phyloP scores from a whole-genome alignment of 805 yeast genomes.

The Candida coleopterorum region DNA sequence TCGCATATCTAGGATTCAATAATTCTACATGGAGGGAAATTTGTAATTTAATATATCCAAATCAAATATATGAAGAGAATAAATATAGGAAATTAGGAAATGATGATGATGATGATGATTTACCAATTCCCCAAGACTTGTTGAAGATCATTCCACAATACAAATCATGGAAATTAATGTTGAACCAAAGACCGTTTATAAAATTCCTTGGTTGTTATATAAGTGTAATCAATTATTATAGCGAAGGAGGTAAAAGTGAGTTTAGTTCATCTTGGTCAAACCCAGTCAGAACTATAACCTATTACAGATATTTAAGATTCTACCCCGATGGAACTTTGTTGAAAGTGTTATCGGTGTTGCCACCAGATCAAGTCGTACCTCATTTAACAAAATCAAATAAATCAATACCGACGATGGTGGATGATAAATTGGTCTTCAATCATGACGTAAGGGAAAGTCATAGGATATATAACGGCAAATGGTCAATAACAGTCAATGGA shows the following conservation, averaged over 20 bases:
- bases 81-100: conserved; percentile 27
- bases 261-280: conserved; percentile 62
- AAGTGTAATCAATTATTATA: conserved; percentile 75
- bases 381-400: conserved; percentile 32
- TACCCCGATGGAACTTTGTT: conserved; percentile 73
- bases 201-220: conserved; percentile 83
- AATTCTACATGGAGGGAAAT: conserved; percentile 49
- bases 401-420: conserved; percentile 2
- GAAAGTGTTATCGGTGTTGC: conserved; percentile 63
- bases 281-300: conserved; percentile 81
- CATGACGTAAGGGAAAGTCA: conserved; percentile 24
- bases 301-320: conserved; percentile 81
- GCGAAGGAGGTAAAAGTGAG: conserved; percentile 75
- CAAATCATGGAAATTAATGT: conserved; percentile 46
- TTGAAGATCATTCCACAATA: conserved; percentile 25
- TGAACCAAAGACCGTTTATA: conserved; percentile 64
- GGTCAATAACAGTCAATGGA: conserved; percentile 56
- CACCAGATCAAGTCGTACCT: conserved; percentile 66
- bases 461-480: conserved; percentile 45
- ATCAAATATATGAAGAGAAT: conserved; percentile 48
- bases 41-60: conserved; percentile 47
- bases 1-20: conserved; percentile 55
- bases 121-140: conserved; percentile 33
- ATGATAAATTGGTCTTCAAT: conserved; percentile 4
- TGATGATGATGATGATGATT: conserved; percentile 16